Conservation (phyloP, 345 rosid species). For the Xanthoceras sorbifolium region DNA sequence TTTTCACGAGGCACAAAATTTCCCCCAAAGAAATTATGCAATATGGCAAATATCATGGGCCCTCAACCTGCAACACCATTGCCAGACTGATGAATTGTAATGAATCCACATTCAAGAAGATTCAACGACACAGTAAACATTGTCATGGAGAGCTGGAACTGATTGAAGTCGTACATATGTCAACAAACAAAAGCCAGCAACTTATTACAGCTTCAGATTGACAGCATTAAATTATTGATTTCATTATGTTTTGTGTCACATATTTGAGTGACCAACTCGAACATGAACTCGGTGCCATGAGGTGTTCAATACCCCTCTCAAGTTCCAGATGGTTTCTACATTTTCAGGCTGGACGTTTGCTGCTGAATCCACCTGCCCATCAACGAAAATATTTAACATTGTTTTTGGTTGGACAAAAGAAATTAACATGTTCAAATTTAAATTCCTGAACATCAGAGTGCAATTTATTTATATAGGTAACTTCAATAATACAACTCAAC, state of each 20-base stretch:
- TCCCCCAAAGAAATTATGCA: background rate
- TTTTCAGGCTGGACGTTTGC: constrained; percentile 91
- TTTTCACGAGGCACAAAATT: background rate
- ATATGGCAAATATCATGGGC: background rate
- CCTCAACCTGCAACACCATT: background rate
- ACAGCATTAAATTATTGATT: background rate
- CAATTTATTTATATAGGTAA: background rate
- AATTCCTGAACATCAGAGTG: background rate
- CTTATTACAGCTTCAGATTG: background rate
- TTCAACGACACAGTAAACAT: background rate
- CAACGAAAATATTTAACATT: background rate
- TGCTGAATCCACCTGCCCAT: constrained; percentile 77
- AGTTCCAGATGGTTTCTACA: constrained; percentile 86
- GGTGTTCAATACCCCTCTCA: constrained; percentile 89
- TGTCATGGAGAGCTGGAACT: background rate
- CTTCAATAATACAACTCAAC: background rate
- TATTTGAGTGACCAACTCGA: constrained; percentile 73
- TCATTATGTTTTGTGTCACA: constrained; percentile 28
- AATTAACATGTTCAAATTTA: background rate
- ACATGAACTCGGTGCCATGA: constrained; percentile 89
- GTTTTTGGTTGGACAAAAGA: background rate
- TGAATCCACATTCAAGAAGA: background rate
- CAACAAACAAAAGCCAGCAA: background rate
- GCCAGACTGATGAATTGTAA: background rate
- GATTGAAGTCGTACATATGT: background rate